These are phyloP conservation scores for Triticum monococcum DNA, from an alignment of 176 grass and related monocot species.

Conservation along the genomic window DNA sequence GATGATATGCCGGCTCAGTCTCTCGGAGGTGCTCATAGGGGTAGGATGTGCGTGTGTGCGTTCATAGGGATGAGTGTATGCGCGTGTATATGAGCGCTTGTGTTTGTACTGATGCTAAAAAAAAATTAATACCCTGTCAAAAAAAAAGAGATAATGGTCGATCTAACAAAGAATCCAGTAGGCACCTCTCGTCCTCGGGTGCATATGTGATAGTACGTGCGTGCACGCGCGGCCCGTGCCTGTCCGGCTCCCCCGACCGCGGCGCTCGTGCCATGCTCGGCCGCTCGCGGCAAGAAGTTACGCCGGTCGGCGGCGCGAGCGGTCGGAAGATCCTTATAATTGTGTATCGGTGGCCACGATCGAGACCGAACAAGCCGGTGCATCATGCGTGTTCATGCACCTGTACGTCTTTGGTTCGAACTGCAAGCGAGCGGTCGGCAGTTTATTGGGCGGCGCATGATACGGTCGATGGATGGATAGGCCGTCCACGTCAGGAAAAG, in stretches of 20 bases:
- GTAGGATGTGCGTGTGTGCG: too few relatives aligned
- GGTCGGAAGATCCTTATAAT: not conserved
- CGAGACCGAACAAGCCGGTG: not conserved
- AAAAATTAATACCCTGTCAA: too few relatives aligned
- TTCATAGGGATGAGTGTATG: too few relatives aligned
- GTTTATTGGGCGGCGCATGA: not conserved
- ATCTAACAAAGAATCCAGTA: not conserved
- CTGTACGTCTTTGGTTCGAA: not conserved
- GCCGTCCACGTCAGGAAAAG: not conserved
- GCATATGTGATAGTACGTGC: not conserved
- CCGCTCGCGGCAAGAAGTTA: not conserved
- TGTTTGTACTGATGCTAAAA: too few relatives aligned
- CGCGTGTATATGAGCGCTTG: too few relatives aligned
- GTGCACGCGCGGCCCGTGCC: slow-evolving; percentile 22
- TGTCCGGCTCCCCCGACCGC: not conserved
- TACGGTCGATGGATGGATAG: not conserved
- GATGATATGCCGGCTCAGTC: too few relatives aligned
- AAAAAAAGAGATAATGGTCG: too few relatives aligned
- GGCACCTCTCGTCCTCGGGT: not conserved
- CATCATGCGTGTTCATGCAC: not conserved
- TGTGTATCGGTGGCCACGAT: not conserved
- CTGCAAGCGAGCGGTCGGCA: not conserved
- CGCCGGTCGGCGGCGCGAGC: not conserved
- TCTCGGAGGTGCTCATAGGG: too few relatives aligned
- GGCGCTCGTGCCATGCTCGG: slow-evolving; percentile 19